These are phyloP conservation scores for Linderniella brevidens DNA, from an alignment of 257 asterid species.

Conservation along the genomic window DNA sequence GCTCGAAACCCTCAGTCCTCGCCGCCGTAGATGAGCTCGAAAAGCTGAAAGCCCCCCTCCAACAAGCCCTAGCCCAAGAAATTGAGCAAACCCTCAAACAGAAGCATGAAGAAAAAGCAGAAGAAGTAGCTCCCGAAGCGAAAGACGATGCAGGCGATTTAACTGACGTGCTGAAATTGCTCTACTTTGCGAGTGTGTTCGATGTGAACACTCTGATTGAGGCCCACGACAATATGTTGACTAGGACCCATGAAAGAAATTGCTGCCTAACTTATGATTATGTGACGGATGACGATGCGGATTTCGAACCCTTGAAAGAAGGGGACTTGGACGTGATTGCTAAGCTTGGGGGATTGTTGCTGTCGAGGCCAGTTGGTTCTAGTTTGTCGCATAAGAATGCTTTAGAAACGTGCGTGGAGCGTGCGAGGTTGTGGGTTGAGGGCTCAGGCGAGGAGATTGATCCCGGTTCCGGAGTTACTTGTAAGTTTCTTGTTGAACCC, in stretches of 20 bases:
- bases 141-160: conserved; percentile 14
- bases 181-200: conserved; percentile 62
- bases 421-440: conserved; percentile 57
- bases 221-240: conserved; percentile 33
- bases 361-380: conserved; percentile 52
- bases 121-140: conserved; percentile 12
- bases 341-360: conserved; percentile 35
- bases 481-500: conserved; percentile 11
- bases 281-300: conserved; percentile 64
- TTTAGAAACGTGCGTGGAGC: conserved; percentile 49
- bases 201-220: conserved; percentile 49
- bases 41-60: conserved; percentile 49
- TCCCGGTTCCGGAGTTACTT: conserved; percentile 34
- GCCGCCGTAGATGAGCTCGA: conserved; percentile 71
- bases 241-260: conserved; percentile 68
- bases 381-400: conserved; percentile 57
- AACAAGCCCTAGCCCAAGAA: conserved; percentile 56
- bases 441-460: conserved; percentile 43
- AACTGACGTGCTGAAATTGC: conserved; percentile 46
- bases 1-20: conserved; percentile 40
- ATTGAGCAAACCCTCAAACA: conserved; percentile 23
- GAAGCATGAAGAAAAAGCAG: conserved; percentile 13
- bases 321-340: conserved; percentile 68
- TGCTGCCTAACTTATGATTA: conserved; percentile 76
- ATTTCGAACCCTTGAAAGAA: conserved; percentile 47